Evolutionary conservation across 169 alveolate species (phyloP).

Genomic region (Cryptosporidium meleagridis): DNA sequence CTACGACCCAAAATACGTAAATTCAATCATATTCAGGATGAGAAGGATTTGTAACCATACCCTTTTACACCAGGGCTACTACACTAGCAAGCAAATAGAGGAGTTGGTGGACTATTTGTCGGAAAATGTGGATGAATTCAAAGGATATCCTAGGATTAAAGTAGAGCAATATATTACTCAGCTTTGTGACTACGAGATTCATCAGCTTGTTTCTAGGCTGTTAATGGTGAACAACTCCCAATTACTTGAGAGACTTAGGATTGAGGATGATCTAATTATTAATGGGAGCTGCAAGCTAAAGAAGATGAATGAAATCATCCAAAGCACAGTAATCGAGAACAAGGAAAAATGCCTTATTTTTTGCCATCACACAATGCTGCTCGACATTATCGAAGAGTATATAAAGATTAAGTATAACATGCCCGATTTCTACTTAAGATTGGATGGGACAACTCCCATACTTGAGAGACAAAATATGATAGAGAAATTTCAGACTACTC

Average conservation of each 20-base stretch:
- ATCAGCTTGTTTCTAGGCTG: slow-evolving; percentile 76
- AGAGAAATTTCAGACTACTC: slow-evolving; percentile 82
- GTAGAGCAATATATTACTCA: slow-evolving; percentile 81
- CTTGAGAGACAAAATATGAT: slow-evolving; percentile 91
- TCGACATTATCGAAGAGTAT: slow-evolving; percentile 90
- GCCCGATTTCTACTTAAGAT: slow-evolving; percentile 83
- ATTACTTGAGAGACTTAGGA: slow-evolving; percentile 1
- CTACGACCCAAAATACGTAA: slow-evolving; percentile 81
- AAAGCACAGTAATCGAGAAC: slow-evolving; percentile 17
- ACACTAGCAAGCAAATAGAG: slow-evolving; percentile 81
- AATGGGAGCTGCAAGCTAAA: slow-evolving; percentile 53
- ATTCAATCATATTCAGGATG: slow-evolving; percentile 85
- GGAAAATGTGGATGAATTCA: slow-evolving; percentile 81
- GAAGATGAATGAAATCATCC: slow-evolving; percentile 39
- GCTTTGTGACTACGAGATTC: slow-evolving; percentile 85
- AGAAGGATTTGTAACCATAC: slow-evolving; percentile 92
- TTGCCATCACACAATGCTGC: slow-evolving; percentile 91
- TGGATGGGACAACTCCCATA: slow-evolving; percentile 96
- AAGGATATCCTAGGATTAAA: slow-evolving; percentile 79
- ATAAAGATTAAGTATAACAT: slow-evolving; percentile 78
- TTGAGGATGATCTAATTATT: slow-evolving; percentile 15
- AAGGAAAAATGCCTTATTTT: slow-evolving; percentile 90
- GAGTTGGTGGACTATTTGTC: slow-evolving; percentile 79
- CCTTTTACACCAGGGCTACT: slow-evolving; percentile 85
- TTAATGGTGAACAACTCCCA: slow-evolving; percentile 77